These are phyloP conservation scores for Aspergillus ustus DNA, from an alignment of 2,329 filamentous ascomycete genomes.

Conservation along the genomic window DNA sequence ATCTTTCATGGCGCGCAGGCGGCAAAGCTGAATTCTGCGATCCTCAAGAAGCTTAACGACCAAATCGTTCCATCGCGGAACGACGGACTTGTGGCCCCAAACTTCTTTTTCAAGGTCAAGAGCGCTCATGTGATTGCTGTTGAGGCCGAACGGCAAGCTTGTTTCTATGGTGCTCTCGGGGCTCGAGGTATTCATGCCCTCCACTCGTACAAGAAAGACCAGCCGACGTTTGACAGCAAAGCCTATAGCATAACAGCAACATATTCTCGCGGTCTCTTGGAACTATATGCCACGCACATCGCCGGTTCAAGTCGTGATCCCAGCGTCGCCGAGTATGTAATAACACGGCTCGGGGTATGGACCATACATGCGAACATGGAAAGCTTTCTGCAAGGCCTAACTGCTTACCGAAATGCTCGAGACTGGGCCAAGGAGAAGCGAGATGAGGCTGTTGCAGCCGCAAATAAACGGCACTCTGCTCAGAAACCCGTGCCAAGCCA, in stretches of 20 bases:
- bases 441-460: background rate
- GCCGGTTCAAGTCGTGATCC: background rate
- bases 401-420: conserved; percentile 3
- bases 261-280: background rate
- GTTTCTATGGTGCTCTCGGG: conserved; percentile 3
- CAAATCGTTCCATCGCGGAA: background rate
- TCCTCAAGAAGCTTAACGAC: background rate
- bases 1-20: background rate
- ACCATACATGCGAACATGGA: background rate
- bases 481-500: no score
- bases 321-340: background rate
- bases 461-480: no score
- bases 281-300: background rate
- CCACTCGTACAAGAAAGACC: background rate
- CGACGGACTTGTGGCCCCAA: background rate
- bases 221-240: background rate
- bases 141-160: background rate
- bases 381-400: background rate
- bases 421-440: conserved; percentile 3
- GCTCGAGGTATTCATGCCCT: background rate
- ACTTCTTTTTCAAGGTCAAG: background rate
- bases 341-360: background rate
- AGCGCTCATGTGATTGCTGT: background rate
- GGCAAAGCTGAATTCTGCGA: background rate
- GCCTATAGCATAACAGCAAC: conserved; percentile 2